Base-by-base conservation (phyloP, 2,329 filamentous ascomycete species). In the Aspergillus persii region DNA sequence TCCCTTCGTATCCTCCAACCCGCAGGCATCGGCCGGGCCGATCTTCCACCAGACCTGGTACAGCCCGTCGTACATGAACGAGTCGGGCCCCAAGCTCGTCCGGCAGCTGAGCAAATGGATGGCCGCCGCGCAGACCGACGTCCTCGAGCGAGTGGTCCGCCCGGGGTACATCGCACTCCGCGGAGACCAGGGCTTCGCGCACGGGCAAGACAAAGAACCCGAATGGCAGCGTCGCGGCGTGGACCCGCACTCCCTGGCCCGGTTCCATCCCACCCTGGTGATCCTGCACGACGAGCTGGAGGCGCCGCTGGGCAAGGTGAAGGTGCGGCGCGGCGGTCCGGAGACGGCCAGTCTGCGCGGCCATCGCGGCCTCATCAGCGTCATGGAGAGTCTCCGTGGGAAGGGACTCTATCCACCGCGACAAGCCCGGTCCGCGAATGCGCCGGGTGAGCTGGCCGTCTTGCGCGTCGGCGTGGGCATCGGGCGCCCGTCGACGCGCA, bases 211-310 rank as follows among this genome's bases (percentile, higher is more conserved):
- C 31, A 49, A 30, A 49, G 31, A 33, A n/a, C 8, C 49, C 18
- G 61, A 64, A 46, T 62, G 60, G 61, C 53, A 61, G n/a, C 54
- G 41, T 66, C 23, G 71, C 73, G 62, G 60, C 27, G 50, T 59
- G 27, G 59, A 62, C 27, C 64, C 59, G 8, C 29, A 18, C n/a
- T 33, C 56, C 8, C 52, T 63, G 15, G 61, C 56, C 26, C 54
- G 59, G 29, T 59, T 68, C 54, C 54, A 56, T 5, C 65, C 81
- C 3, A 77, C 80, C 3, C 75, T 99, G 15, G 86, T 98, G 0
- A 79, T 98, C 11, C 80, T 98, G 23, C 92, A 98, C 73, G 94
- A 98, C 73, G 94, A 98, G 73, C 77, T 98, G 36, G 93, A 97
- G 69, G 81, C 84, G 47, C 79, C 83, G 2, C 70, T 92, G 2